Base-by-base conservation (phyloP, 2,329 filamentous ascomycete genomes). In the Sporothrix euskadiensis region DNA sequence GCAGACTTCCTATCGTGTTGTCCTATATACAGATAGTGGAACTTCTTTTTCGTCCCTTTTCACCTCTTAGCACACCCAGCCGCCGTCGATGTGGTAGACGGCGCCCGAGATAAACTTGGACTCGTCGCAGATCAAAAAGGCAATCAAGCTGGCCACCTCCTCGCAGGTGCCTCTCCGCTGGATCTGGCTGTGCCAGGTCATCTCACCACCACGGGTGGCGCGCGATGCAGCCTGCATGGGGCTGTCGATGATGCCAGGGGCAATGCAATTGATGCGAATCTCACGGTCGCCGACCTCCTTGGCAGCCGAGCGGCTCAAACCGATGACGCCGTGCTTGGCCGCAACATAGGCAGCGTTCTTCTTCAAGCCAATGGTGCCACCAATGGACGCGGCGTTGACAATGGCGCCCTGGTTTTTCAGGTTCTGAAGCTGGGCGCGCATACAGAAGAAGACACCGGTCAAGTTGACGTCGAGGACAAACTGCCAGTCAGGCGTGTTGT, bases 331-430 rank as follows among this genome's bases (percentile, higher is more conserved):
- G n/a, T 76, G 73, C 66, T 77, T 77, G 65, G 73, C 71, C 5
- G 76, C 73, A 9, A 68, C 63, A 59, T 77, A 77, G 4, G 79
- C 79, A 0, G 77, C 76, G 56, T 76, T 77, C 52, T 76, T 76
- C 1, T 77, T 76, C 54, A 76, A 79, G 8, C 80, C 82, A 41
- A 74, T 77, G n/a, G 56, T 52, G 61, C 72, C 74, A 14, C 56
- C 49, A 35, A 83, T 80, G 74, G 80, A 83, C 6, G 81, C 76
- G 22, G 81, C 81, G 77, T 83, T 85, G 71, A 86, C 84, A 71
- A 86, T 84, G 76, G 83, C 83, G 0, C 82, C 83, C 0, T 79
- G 78, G 12, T 78, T 76, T 49, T 76, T 77, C 74, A 86, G 85
- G 49, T 73, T 41, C 63, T 73, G 72, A 9, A 77, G 73, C 69